Base-by-base conservation (phyloP, 768 basidiomycete genomes). In the Boletus eberwhitei region DNA sequence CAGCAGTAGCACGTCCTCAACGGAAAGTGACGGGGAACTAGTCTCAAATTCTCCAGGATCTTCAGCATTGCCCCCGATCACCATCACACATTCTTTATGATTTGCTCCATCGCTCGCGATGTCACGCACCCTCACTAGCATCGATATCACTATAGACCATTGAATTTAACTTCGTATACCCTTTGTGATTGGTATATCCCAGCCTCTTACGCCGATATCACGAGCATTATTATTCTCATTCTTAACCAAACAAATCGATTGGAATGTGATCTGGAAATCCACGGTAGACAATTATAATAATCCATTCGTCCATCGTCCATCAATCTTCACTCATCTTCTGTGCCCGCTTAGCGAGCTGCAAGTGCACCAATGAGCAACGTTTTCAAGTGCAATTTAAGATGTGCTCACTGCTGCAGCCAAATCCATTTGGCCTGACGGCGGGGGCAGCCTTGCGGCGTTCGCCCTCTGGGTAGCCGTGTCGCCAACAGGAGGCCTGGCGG, bases 301-400 rank as follows among this genome's bases (percentile, higher is more conserved):
- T 21, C 34, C 21, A 9, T 24, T 22, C 5, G 12, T 41, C 24
- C 34, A 19, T 26, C 37, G 13, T 37, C 31, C 1, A 32, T 32
- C 75, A 75, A 49, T 78, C 76, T 39, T 81, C 81, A 19, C 74
- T 74, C 59, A 82, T 77, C 63, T 74, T 78, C 67, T 92, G 89
- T 2, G 90, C 89, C 24, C 90, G 85, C 68, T 77, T 89, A 21
- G 89, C 89, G 52, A 92, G 71, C 90, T 92, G 42, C n/a, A 42
- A 53, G 40, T 50, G 22, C 24, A 53, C 50, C 16, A 41, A 44
- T 59, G 31, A 55, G 48, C 21, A 43, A 13, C 9, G 2, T 21
- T 17, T 11, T 12, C 36, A 26, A 34, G 2, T 16, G 6, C 19
- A 40, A 38, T 13, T 39, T 26, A 44, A 8, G 47, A 51, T 32